These are phyloP conservation scores for Claviceps arundinis DNA, from an alignment of 2,329 filamentous ascomycete species.

Conservation along the genomic window DNA sequence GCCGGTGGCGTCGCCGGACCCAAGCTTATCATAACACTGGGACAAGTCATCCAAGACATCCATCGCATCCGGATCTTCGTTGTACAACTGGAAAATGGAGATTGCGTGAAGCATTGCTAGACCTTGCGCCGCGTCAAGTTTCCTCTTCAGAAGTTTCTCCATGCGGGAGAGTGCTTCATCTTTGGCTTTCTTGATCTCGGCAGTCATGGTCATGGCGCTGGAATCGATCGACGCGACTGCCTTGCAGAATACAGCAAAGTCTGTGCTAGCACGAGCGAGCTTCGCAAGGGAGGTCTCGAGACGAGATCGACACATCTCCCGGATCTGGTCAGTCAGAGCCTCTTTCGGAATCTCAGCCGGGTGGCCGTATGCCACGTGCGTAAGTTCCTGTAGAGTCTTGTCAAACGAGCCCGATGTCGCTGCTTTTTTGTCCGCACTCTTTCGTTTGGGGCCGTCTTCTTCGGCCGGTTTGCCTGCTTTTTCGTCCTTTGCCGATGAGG, in stretches of 20 bases:
- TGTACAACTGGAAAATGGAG: conserved; percentile 78
- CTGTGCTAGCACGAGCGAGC: conserved; percentile 39
- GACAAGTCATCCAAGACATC: conserved; percentile 72
- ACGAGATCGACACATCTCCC: conserved; percentile 41
- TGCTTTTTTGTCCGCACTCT: conserved; percentile 17
- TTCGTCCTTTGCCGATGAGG: conserved; percentile 1
- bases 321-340: conserved; percentile 36
- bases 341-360: conserved; percentile 27
- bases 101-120: conserved; percentile 74
- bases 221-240: conserved; percentile 41
- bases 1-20: conserved; percentile 32
- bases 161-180: conserved; percentile 39
- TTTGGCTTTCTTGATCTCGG: conserved; percentile 38
- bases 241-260: conserved; percentile 39
- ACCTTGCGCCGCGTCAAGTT: conserved; percentile 37
- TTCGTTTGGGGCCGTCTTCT: neutral
- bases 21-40: conserved; percentile 56
- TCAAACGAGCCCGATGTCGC: conserved; percentile 16
- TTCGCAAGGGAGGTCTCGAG: conserved; percentile 45
- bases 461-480: neutral
- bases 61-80: conserved; percentile 75
- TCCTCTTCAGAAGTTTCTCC: conserved; percentile 35
- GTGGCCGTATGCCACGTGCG: conserved; percentile 40
- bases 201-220: conserved; percentile 39
- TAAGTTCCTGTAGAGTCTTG: conserved; percentile 36